Evolutionary conservation across 768 basidiomycete genomes (phyloP), one percentile per base, ranked within the genome.

Genomic region (Symmetrospora coprosmae): DNA sequence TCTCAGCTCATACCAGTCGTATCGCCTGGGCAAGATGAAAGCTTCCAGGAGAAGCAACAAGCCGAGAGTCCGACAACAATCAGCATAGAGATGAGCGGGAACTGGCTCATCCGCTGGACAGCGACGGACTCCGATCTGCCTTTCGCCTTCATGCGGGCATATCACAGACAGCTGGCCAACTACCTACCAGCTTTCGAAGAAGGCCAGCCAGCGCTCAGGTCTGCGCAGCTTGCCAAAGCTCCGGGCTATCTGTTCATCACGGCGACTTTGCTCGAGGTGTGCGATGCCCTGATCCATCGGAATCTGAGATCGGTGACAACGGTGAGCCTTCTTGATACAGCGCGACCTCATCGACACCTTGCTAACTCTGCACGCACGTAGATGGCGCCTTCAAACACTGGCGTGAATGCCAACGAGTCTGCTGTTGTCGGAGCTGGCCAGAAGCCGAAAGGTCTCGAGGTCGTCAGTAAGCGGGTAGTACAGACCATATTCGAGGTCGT

Each of bases 41-140:
- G 5, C 8, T 21, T 19, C 6, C 8, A 17, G 13, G 56, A 30
- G 11, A 31, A 4, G 21, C 33, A 30, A 14, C 28, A 46, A 47
- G 49, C 9, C 49, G n/a, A n/a, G n/a, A 56, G 25, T 40, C 38
- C 14, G 37, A 9, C 6, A 35, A 49, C 46, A 4, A 33, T 64
- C 19, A 23, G 8, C 5, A 56, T 70, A 27, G 68, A 67, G 33
- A 67, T 70, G 66, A 50, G 37, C 4, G 69, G 69, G 19, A 70
- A 70, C 56, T 70, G 69, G 75, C 69, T 76, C 4, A 70, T 75
- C 17, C 69, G 76, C 25, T 76, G 75, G 75, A 74, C 74, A 39
- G 75, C 75, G 2, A 74, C 75, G 59, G 76, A 76, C 59, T 75
- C 75, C 0, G 76, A 76, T 64, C 70, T 76, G 8, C 75, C 75